A percentile compares a stretch with the other conserved stretches of the same genome.
Conservation (phyloP, 768 basidiomycete species). For the Leccinum aurantiacum region DNA sequence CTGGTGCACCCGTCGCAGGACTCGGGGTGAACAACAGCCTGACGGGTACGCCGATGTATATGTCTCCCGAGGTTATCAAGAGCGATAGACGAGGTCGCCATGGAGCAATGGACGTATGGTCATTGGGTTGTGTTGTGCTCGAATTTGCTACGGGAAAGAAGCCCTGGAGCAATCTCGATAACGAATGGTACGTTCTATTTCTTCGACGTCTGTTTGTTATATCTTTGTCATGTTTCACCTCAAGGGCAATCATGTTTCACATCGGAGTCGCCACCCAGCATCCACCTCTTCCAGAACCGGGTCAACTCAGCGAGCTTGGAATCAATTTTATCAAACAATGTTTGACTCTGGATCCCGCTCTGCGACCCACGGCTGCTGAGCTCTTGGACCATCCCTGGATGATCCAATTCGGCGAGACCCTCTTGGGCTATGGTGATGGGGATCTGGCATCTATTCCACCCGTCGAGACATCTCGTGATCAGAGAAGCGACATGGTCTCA, state of each 20-base stretch:
- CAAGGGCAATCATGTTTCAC: constrained; percentile 99
- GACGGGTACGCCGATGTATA: constrained; percentile 99
- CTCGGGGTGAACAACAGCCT: constrained; percentile 77
- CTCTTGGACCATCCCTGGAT: constrained; percentile 91
- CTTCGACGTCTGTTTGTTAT: background rate
- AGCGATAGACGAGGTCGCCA: constrained; percentile 84
- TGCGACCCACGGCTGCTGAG: constrained; percentile 81
- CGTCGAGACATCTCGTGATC: constrained; percentile 45
- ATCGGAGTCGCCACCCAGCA: constrained; percentile 97
- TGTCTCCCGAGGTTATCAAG: constrained; percentile 98
- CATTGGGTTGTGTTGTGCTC: constrained; percentile 94
- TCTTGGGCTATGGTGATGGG: constrained; percentile 65
- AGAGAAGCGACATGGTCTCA: constrained; percentile 48
- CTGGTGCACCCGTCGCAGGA: constrained; percentile 36
- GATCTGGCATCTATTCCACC: constrained; percentile 54
- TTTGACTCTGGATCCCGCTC: constrained; percentile 80
- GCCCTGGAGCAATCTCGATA: constrained; percentile 98
- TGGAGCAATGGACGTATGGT: constrained; percentile 99
- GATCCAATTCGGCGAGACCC: constrained; percentile 71
- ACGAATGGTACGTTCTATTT: constrained; percentile 77
- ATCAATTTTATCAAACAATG: constrained; percentile 94
- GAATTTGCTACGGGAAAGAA: constrained; percentile 96
- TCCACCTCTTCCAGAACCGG: constrained; percentile 90
- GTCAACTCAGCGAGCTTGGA: constrained; percentile 83
- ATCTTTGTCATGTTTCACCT: constrained; percentile 5